Conservation (phyloP, 2,329 filamentous ascomycete genomes). For the Ophiostoma populinum region DNA sequence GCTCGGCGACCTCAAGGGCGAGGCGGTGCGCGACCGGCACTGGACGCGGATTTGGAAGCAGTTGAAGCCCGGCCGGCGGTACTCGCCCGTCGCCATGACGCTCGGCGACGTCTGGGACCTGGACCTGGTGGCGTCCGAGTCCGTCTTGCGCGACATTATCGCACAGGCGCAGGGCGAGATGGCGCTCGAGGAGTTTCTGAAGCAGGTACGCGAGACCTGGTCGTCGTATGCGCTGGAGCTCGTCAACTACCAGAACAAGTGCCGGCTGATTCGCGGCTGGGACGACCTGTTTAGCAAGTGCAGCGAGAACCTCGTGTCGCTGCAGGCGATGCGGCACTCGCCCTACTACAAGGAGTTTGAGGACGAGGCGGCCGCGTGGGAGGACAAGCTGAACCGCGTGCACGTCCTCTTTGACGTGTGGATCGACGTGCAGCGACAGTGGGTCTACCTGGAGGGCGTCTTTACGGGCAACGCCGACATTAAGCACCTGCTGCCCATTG, state of each 20-base stretch:
- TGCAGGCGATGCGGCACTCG: conserved; percentile 97
- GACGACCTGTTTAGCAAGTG: conserved; percentile 97
- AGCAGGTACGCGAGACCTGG: conserved; percentile 93
- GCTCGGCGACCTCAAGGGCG: conserved; percentile 81
- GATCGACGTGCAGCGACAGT: conserved; percentile 99
- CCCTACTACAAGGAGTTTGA: conserved; percentile 99
- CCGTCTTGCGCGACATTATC: conserved; percentile 81
- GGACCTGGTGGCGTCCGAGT: conserved; percentile 73
- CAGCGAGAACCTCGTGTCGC: conserved; percentile 90
- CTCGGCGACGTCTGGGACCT: conserved; percentile 98
- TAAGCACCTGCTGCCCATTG: conserved; percentile 90
- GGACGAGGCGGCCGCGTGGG: conserved; percentile 90
- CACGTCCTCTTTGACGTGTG: conserved; percentile 97
- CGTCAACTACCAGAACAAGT: conserved; percentile 96
- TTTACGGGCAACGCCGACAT: conserved; percentile 98
- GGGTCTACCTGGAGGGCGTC: conserved; percentile 97
- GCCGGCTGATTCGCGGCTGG: conserved; percentile 90
- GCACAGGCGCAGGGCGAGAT: conserved; percentile 94
- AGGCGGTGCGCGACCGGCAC: conserved; percentile 88
- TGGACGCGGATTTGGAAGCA: conserved; percentile 98
- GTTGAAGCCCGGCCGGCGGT: conserved; percentile 79
- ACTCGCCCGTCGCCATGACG: conserved; percentile 85
- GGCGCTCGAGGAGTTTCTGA: conserved; percentile 93
- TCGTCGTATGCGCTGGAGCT: conserved; percentile 87
- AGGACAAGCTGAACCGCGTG: conserved; percentile 93